Evolutionary conservation across 2,329 filamentous ascomycete species (phyloP), one percentile per base, ranked within the genome.

Genomic region (Dothistroma septosporum): DNA sequence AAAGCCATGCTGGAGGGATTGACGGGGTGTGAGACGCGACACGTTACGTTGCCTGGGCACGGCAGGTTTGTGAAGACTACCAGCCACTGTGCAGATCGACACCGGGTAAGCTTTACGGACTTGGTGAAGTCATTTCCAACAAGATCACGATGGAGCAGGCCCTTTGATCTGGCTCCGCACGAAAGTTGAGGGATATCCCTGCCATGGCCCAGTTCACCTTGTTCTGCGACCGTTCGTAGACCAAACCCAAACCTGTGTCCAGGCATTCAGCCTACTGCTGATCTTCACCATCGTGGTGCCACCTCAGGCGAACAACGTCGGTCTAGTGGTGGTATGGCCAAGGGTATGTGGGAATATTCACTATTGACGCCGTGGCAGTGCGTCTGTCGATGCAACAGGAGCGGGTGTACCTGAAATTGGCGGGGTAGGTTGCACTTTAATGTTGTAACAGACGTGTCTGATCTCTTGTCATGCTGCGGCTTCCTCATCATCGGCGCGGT

Each of bases 1-100:
- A 33, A 31, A 11, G 61, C 55, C 62, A 66, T 63, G 32, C 28
- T 55, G 54, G 19, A 10, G 11, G 11, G 12, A 11, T 16, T 28
- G 37, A 44, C 6, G 28, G 37, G 19, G 16, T 19, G 41, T 8
- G 16, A n/a, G 16, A 44, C 41, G 35, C 35, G 35, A 12, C 11
- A 16, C 35, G 35, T 16, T 19, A 19, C 41, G 8, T 16, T n/a
- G 19, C 14, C 9, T 19, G 41, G 41, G 41, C 41, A 44, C 1
- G 41, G 41, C 41, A 44, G 41, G 19, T n/a, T 44, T 44, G 19
- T 37, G 32, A 54, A 41, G 16, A 10, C n/a, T 54, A 4, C 4
- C n/a, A 32, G 24, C 6, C 32, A 33, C 11, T 54, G 6, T 37
- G 21, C 52, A 9, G 32, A 37, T 54, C 32, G 52, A 24, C 31